phyloP scores from a whole-genome alignment of 495 filamentous ascomycete species.

The Penicillium crystallinum region DNA sequence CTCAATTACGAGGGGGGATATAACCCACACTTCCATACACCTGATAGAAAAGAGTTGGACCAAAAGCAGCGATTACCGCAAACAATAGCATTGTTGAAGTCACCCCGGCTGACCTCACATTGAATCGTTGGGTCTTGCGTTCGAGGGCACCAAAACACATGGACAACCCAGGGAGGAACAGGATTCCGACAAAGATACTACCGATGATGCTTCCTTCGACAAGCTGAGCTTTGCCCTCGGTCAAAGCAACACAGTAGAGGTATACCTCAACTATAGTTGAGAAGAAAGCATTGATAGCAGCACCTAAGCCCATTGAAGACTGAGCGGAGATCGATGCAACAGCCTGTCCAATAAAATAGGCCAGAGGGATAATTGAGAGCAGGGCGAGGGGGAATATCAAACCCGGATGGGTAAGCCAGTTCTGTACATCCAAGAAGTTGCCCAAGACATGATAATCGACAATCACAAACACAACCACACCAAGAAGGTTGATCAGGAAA shows the following conservation, averaged over 20 bases:
- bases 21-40: conserved; percentile 86
- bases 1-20: background rate
- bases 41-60: conserved; percentile 97
- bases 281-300: conserved; percentile 97
- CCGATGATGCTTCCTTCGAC: conserved; percentile 97
- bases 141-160: conserved; percentile 99
- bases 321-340: conserved; percentile 99
- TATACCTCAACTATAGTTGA: conserved; percentile 98
- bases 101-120: conserved; percentile 92
- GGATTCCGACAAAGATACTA: conserved; percentile 93
- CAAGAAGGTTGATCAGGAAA: conserved; percentile 95
- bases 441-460: conserved; percentile 82
- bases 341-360: conserved; percentile 98
- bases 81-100: conserved; percentile 98
- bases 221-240: conserved; percentile 84
- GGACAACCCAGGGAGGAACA: conserved; percentile 93
- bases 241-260: conserved; percentile 92
- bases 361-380: conserved; percentile 91
- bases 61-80: conserved; percentile 94
- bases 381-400: conserved; percentile 82
- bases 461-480: conserved; percentile 84
- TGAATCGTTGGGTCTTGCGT: conserved; percentile 97
- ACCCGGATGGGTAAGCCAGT: conserved; percentile 68
- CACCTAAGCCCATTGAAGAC: conserved; percentile 98
- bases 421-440: conserved; percentile 59